These are phyloP conservation scores for Penicillium hordei DNA, from an alignment of 2,329 filamentous ascomycete species.

Conservation along the genomic window DNA sequence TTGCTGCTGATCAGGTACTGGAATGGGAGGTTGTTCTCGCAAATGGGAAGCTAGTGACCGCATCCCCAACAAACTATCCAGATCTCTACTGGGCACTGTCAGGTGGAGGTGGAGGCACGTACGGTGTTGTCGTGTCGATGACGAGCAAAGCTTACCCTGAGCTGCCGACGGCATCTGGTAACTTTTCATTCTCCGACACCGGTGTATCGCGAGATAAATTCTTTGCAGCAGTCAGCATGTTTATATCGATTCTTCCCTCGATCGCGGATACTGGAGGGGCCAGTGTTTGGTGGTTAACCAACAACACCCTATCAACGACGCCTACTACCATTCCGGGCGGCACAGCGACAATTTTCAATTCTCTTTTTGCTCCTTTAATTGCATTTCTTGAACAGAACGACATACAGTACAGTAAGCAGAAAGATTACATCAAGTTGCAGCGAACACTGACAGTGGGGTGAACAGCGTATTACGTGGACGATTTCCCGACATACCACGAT, in stretches of 20 bases:
- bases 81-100: conserved; percentile 28
- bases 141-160: conserved; percentile 16
- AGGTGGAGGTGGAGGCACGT: conserved; percentile 23
- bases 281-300: conserved; percentile 9
- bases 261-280: conserved; percentile 14
- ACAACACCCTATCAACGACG: background rate
- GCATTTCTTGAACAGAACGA: background rate
- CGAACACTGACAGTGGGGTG: background rate
- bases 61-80: conserved; percentile 12
- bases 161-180: conserved; percentile 9
- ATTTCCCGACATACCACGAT: conserved; percentile 59
- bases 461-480: conserved; percentile 13
- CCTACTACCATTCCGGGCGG: background rate
- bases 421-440: accelerated
- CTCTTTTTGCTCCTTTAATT: background rate
- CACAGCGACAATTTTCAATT: background rate
- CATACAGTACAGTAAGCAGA: conserved; percentile 9
- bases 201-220: conserved; percentile 2
- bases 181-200: conserved; percentile 4
- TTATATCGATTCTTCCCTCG: conserved; percentile 7
- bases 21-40: conserved; percentile 45
- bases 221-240: conserved; percentile 2
- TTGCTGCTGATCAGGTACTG: conserved; percentile 33
- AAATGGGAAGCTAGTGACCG: conserved; percentile 18
- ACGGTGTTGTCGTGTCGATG: conserved; percentile 16